Evolutionary conservation across 371 early-diverging fungal genomes (phyloP).

Genomic region (Mortierella sp.): DNA sequence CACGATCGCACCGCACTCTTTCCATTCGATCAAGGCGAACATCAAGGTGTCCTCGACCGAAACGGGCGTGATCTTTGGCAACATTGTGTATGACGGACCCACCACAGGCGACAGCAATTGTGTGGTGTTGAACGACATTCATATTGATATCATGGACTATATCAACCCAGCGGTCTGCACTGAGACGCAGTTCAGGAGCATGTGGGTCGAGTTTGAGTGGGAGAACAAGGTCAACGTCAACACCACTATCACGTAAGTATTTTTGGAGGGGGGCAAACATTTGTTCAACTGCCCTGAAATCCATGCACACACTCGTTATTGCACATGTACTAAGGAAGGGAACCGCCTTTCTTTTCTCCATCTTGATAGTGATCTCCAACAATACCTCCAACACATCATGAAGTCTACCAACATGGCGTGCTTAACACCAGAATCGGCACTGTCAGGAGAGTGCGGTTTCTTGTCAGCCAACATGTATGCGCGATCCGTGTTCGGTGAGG

Average conservation of each 20-base stretch:
- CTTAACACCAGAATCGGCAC: conserved; percentile 90
- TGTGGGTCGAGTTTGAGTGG: conserved; percentile 99
- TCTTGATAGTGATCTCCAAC: conserved; percentile 74
- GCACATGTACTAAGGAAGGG: background rate
- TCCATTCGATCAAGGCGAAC: conserved; percentile 94
- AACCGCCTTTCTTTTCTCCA: background rate
- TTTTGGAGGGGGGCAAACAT: background rate
- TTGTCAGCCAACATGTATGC: conserved; percentile 97
- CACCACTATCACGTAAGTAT: conserved; percentile 83
- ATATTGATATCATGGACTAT: conserved; percentile 98
- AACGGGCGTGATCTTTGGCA: conserved; percentile 97
- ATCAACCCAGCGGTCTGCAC: conserved; percentile 93
- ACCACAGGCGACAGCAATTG: conserved; percentile 84
- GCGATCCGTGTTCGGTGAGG: conserved; percentile 96
- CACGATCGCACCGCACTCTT: conserved; percentile 92
- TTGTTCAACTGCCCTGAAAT: background rate
- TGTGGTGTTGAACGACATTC: conserved; percentile 95
- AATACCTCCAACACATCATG: conserved; percentile 91
- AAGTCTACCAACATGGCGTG: conserved; percentile 96
- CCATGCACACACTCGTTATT: background rate
- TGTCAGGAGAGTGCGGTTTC: conserved; percentile 96
- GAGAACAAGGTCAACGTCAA: conserved; percentile 98
- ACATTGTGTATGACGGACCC: conserved; percentile 95
- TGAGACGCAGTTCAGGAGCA: conserved; percentile 93
- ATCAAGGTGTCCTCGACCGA: conserved; percentile 98